A percentile compares a stretch with the other conserved stretches of the same genome.
Conservation (phyloP, 306 rosid species). For the Myrica gale region DNA sequence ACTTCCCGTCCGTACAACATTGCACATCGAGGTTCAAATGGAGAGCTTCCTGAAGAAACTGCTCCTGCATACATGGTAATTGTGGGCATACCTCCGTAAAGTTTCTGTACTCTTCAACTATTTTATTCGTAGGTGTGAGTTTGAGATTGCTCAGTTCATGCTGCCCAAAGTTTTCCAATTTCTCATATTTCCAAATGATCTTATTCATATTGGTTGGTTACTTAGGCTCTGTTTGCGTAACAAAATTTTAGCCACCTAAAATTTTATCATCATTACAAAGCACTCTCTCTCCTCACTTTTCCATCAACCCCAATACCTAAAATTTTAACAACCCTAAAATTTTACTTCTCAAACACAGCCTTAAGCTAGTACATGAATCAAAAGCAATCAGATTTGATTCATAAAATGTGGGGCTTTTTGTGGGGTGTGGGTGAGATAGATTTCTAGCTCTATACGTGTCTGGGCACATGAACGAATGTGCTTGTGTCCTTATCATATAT, state of each 20-base stretch:
- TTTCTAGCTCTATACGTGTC: neutral
- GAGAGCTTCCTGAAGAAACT: slow-evolving; percentile 94
- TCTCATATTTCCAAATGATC: neutral
- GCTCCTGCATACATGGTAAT: slow-evolving; percentile 67
- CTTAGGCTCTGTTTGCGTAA: too few relatives aligned
- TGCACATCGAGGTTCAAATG: slow-evolving; percentile 95
- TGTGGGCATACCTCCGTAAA: slow-evolving; percentile 16
- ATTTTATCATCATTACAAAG: too few relatives aligned
- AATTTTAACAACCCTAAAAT: too few relatives aligned
- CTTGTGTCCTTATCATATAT: neutral
- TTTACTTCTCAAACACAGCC: too few relatives aligned
- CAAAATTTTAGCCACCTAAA: too few relatives aligned
- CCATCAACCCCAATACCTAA: too few relatives aligned
- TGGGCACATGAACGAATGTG: too few relatives aligned
- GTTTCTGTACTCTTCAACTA: slow-evolving; percentile 13
- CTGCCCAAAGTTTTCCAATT: neutral
- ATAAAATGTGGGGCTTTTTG: neutral
- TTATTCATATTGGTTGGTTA: neutral
- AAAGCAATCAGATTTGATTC: neutral
- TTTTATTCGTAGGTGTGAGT: slow-evolving; percentile 6
- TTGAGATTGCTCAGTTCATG: slow-evolving; percentile 10
- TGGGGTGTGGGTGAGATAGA: neutral
- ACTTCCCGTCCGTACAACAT: slow-evolving; percentile 71
- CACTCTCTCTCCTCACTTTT: too few relatives aligned
- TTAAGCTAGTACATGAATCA: neutral